Evolutionary conservation across 2,329 filamentous ascomycete species (phyloP), one percentile per base, ranked within the genome.

Genomic region (Fusarium devonianum): DNA sequence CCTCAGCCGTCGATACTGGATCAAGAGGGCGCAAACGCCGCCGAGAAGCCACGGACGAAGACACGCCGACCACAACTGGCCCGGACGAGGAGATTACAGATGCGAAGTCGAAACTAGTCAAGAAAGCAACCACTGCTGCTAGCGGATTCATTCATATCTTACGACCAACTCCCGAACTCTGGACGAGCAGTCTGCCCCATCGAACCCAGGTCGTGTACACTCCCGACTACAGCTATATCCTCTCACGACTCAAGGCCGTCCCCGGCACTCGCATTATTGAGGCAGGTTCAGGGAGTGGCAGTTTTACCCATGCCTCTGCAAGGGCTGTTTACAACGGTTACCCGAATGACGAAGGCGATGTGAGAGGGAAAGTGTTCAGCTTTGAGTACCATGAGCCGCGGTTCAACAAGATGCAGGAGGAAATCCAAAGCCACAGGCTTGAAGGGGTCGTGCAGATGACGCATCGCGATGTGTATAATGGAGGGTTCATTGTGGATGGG

Each of bases 1-100:
- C 94, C 7, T 96, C 92, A 2, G 84, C 87, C 22, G 92, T 97
- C 47, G 90, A 97, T 66, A 97, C 92, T 0, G 92, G 92, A 10
- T 94, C 91, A n/a, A 80, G 92, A 63, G 91, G 91, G 23, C 82
- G 88, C 40, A 88, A 87, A 71, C 78, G 82, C 44, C 86, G 86
- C 69, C 71, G 76, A 12, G 75, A 76, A 42, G 71, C 67, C 5
- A 69, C 69, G 17, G 75, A 72, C 30, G 80, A 82, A 53, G 77
- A 77, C 66, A 72, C 49, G 52, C 71, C 67, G 16, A 68, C 58
- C 43, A 66, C 60, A 12, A 65, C 62, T 48, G 70, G 63, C 25
- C 69, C 63, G 7, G 73, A 75, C 14, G 70, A 74, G 2, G 69
- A 69, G 23, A 64, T 64, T 11, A 65, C 61, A 13, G 53, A 57